Conservation (phyloP, 352 stramenopile species). For the Pythium vanterpoolii region DNA sequence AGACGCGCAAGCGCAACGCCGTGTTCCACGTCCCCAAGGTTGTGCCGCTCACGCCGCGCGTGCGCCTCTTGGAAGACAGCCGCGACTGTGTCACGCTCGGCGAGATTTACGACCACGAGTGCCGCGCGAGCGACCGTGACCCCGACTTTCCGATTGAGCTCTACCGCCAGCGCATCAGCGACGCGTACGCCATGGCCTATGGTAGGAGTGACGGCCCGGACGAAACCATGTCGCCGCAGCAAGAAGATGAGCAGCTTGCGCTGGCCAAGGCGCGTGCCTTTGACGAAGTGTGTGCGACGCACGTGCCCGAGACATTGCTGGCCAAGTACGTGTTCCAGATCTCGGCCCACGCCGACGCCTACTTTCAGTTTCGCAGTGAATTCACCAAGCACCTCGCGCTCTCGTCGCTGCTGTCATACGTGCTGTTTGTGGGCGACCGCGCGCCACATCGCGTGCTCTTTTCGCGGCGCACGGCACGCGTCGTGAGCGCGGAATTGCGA, state of each 20-base stretch:
- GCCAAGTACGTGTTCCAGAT: conserved; percentile 84
- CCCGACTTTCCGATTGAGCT: conserved; percentile 78
- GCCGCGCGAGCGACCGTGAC: conserved; percentile 62
- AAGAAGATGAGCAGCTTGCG: conserved; percentile 62
- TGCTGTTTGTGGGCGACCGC: conserved; percentile 81
- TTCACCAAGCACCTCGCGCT: conserved; percentile 87
- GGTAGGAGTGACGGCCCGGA: conserved; percentile 6
- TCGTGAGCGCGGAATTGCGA: conserved; percentile 85
- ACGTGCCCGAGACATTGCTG: conserved; percentile 83
- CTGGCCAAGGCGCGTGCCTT: conserved; percentile 70
- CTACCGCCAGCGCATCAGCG: conserved; percentile 69
- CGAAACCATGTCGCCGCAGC: conserved; percentile 25
- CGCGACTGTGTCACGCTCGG: conserved; percentile 81
- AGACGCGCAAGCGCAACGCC: conserved; percentile 85
- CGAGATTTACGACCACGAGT: conserved; percentile 85
- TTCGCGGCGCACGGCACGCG: conserved; percentile 66
- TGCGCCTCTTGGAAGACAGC: conserved; percentile 86
- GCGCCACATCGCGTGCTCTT: conserved; percentile 84
- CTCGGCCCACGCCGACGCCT: conserved; percentile 66
- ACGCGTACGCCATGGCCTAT: conserved; percentile 62
- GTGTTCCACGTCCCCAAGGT: conserved; percentile 91
- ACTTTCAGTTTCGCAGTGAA: conserved; percentile 84
- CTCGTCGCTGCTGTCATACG: conserved; percentile 84
- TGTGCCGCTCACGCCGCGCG: conserved; percentile 89
- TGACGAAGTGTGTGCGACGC: conserved; percentile 68